Evolutionary conservation across 1,139 yeast genomes (phyloP), one percentile per base, ranked within the genome.

Genomic region (Ashbya aceris): DNA sequence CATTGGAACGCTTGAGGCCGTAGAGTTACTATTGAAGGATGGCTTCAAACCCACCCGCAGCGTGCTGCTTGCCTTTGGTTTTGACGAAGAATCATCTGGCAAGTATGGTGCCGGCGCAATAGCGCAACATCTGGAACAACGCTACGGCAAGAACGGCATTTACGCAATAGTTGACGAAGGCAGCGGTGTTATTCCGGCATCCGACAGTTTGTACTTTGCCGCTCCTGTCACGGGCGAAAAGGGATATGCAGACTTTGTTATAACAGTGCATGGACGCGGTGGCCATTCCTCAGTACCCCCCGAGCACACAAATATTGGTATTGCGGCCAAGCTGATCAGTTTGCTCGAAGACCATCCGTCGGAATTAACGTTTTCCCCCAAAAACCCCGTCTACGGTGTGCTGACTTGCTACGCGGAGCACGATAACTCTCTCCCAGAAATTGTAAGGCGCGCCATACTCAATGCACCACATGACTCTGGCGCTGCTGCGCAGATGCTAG

Each of bases 241-340:
- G 58, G 44, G 69, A 0, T 72, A 71, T 50, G 42, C 69, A 37
- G 77, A 78, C 51, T 49, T 69, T 7, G 49, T 56, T 27, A 64
- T 76, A 36, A 64, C 64, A 20, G 54, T 78, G 23, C 62, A 60
- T n/a, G 70, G 78, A 1, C 74, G 74, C 2, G 83, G 83, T 30
- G 84, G 84, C 2, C 84, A 79, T 51, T 74, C 83, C 1, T 74
- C 80, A 2, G 59, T 69, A 27, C 84, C 84, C n/a, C 79, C 79
- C 7, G 74, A 70, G 45, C 82, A 77, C 54, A 78, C 82, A 1
- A 67, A 76, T 8, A 76, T 78, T 54, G 84, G 83, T 3, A 69
- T 78, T 38, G 58, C 75, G 45, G 67, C 77, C 4, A 70, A 71
- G 40, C 58, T 77, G 33, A 64, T 73, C 14, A 52, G 56, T 20